A percentile compares a stretch with the other conserved stretches of the same genome.
Evolutionary conservation across 768 basidiomycete species (phyloP).

Genomic region (Plicaturopsis crispa): DNA sequence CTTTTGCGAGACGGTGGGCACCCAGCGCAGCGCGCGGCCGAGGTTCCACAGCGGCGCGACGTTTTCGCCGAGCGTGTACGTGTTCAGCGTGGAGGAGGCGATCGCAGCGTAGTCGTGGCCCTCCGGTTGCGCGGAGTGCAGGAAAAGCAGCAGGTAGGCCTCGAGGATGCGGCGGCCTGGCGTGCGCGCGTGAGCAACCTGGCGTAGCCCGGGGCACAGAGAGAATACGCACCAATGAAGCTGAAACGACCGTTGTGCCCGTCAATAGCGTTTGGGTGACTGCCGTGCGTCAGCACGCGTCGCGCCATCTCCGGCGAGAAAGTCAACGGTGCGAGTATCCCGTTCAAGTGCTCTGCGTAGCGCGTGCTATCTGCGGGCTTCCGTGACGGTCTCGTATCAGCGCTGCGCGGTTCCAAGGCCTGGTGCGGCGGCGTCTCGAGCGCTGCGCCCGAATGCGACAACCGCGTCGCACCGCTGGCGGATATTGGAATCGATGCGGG

Average conservation of each 20-base stretch:
- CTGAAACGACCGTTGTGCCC: constrained; percentile 69
- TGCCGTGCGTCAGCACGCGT: constrained; percentile 72
- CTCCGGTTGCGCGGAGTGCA: constrained; percentile 44
- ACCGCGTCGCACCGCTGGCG: not conserved
- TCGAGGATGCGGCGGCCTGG: constrained; percentile 73
- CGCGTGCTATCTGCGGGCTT: constrained; percentile 7
- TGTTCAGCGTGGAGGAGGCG: constrained; percentile 49
- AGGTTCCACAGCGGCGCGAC: constrained; percentile 73
- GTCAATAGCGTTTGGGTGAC: constrained; percentile 53
- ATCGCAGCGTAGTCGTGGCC: constrained; percentile 54
- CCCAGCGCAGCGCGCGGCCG: constrained; percentile 70
- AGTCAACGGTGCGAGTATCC: constrained; percentile 54
- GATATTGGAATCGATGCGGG: not conserved
- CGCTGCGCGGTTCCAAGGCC: not conserved
- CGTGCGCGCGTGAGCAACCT: not conserved
- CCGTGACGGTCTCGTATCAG: not conserved
- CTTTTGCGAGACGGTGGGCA: constrained; percentile 40
- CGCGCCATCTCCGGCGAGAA: constrained; percentile 67
- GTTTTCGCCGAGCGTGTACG: constrained; percentile 65
- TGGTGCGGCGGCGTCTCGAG: not conserved
- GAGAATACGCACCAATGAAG: constrained; percentile 55
- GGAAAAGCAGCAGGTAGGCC: constrained; percentile 66
- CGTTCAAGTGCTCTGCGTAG: constrained; percentile 50
- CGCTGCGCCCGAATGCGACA: not conserved
- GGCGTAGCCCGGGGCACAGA: not conserved